phyloP scores from a whole-genome alignment of 108 stramenopile genomes.

The Cyclotella cryptica region DNA sequence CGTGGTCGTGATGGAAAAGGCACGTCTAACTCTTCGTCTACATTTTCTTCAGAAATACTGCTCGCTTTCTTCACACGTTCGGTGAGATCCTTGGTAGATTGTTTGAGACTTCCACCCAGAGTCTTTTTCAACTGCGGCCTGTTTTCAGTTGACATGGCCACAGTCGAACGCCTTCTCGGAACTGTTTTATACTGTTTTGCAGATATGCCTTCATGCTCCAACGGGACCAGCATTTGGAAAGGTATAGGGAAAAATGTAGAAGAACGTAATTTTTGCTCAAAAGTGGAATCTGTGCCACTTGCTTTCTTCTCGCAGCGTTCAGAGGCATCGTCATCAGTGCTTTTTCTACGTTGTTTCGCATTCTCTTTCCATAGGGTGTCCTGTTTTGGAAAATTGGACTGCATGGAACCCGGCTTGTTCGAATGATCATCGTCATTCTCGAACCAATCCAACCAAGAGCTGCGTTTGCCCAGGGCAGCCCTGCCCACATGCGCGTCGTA shows the following conservation, averaged over 20 bases:
- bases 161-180: background rate
- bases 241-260: slow-evolving; percentile 4
- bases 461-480: background rate
- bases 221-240: background rate
- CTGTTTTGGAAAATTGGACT: background rate
- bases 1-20: slow-evolving; percentile 14
- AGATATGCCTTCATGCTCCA: slow-evolving; percentile 2
- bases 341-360: background rate
- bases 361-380: background rate
- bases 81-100: background rate
- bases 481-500: background rate
- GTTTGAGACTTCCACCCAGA: background rate
- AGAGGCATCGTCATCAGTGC: background rate
- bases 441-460: slow-evolving; percentile 16
- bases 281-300: background rate
- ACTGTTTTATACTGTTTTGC: background rate
- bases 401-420: background rate
- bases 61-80: background rate
- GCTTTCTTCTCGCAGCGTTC: background rate
- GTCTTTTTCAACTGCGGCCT: background rate
- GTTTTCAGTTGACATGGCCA: background rate
- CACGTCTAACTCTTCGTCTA: slow-evolving; percentile 2
- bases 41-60: background rate
- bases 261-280: background rate
- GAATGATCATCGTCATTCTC: background rate